phyloP scores from a whole-genome alignment of 495 filamentous ascomycete species.

The Cenococcum geophilum region DNA sequence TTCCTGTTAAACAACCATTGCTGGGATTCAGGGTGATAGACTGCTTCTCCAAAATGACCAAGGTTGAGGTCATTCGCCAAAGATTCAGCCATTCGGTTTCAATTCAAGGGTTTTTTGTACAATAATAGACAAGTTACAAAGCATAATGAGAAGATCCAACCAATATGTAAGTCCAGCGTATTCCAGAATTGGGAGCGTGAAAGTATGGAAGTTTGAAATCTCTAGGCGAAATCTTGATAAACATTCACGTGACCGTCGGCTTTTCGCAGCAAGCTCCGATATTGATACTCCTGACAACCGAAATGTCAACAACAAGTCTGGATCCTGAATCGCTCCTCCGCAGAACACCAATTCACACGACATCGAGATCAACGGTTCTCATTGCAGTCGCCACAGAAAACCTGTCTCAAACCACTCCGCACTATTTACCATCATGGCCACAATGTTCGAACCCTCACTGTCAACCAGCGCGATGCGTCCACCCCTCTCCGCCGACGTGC shows the following conservation, averaged over 20 bases:
- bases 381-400: too few relatives aligned
- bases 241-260: slow-evolving; percentile 1
- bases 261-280: not conserved
- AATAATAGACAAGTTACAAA: slow-evolving; percentile 1
- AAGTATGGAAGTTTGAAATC: too few relatives aligned
- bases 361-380: too few relatives aligned
- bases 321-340: not conserved
- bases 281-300: not conserved
- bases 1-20: slow-evolving; percentile 51
- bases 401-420: not conserved
- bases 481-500: slow-evolving; percentile 53
- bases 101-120: slow-evolving; percentile 14
- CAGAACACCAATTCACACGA: not conserved
- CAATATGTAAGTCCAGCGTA: too few relatives aligned
- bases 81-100: slow-evolving; percentile 58
- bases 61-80: slow-evolving; percentile 52
- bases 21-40: slow-evolving; percentile 49
- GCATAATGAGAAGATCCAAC: slow-evolving; percentile 16
- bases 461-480: slow-evolving; percentile 70
- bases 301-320: not conserved
- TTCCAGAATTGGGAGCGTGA: too few relatives aligned
- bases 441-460: slow-evolving; percentile 67
- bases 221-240: too few relatives aligned
- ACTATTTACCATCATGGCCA: slow-evolving; percentile 48
- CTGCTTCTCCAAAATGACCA: slow-evolving; percentile 57